Evolutionary conservation across 2,329 filamentous ascomycete genomes (phyloP).

Genomic region (Grosmannia huntii): DNA sequence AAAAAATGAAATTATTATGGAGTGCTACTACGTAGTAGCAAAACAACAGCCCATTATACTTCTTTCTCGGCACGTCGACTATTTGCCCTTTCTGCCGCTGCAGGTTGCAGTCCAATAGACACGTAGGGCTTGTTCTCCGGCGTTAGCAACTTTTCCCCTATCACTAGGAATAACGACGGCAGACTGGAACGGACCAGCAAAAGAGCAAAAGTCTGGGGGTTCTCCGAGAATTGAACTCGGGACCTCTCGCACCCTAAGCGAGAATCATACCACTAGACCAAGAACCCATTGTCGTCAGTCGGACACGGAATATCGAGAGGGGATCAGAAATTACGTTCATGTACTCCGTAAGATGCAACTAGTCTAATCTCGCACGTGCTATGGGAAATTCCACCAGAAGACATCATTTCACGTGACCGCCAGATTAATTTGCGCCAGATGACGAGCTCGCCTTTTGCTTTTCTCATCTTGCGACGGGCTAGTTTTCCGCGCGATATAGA

Average conservation of each 20-base stretch:
- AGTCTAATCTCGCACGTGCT: background rate
- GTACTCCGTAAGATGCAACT: background rate
- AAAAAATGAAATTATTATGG: too few relatives aligned
- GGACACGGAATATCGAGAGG: background rate
- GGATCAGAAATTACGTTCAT: background rate
- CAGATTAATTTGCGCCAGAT: background rate
- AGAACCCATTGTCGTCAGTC: background rate
- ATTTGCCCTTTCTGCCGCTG: too few relatives aligned
- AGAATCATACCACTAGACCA: constrained; percentile 52
- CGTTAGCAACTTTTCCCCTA: too few relatives aligned
- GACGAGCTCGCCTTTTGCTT: background rate
- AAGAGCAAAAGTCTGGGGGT: constrained; percentile 1
- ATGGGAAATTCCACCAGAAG: background rate
- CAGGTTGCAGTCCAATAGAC: background rate
- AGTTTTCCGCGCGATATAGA: background rate
- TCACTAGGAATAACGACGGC: too few relatives aligned
- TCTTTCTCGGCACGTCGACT: too few relatives aligned
- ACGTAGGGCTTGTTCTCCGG: too few relatives aligned
- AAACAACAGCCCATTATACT: too few relatives aligned
- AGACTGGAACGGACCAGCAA: constrained; percentile 13
- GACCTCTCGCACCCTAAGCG: constrained; percentile 37
- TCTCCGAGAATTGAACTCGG: constrained; percentile 6
- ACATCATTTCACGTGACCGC: background rate
- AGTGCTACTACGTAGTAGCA: too few relatives aligned
- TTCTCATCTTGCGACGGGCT: background rate